Base-by-base conservation (phyloP, 116 monocot species). In the Dioscorea cayenensis region DNA sequence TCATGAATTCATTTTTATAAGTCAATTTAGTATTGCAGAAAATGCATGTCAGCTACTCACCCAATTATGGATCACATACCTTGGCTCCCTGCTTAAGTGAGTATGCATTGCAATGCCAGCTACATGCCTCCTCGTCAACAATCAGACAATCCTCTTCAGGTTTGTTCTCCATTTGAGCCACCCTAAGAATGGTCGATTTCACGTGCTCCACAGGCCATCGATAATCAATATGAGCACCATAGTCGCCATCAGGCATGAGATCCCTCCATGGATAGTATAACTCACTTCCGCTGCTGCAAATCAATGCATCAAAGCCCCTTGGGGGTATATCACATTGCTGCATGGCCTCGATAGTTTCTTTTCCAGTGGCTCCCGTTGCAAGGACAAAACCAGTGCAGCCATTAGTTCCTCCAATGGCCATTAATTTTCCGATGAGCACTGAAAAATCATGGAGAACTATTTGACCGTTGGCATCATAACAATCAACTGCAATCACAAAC, bases 181-280 rank as follows among this genome's bases (percentile, higher is more conserved):
- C 71, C 76, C 79, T 69, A 25, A 65, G 61, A 50, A 89, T 77
- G 0, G 86, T 78, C 11, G 78, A 77, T 14, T 70, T 79, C 19
- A 93, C 81, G 59, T 85, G 67, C 63, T 84, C 81, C 1, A 43
- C 70, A 0, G 85, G 77, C 89, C 92, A 92, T 16, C 78, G 61
- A 71, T 86, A 84, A 68, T 74, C 86, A 29, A 86, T 59, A 49
- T 89, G 89, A 0, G 69, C 75, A 11, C 14, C 62, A 60, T 92
- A 92, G 36, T 85, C 84, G 14, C 7, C 64, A 66, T 92, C 92
- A 16, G 77, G 52, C 17, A 7, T 29, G 29, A 73, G 50, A 25
- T 82, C 86, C 37, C 64, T 79, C 86, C 89, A 92, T 6, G 92
- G 92, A 65, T 84, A 86, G 77, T 51, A 92, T 21, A 92, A n/a